Evolutionary conservation across 257 asterid genomes (phyloP).

Genomic region (Scutellaria baicalensis): DNA sequence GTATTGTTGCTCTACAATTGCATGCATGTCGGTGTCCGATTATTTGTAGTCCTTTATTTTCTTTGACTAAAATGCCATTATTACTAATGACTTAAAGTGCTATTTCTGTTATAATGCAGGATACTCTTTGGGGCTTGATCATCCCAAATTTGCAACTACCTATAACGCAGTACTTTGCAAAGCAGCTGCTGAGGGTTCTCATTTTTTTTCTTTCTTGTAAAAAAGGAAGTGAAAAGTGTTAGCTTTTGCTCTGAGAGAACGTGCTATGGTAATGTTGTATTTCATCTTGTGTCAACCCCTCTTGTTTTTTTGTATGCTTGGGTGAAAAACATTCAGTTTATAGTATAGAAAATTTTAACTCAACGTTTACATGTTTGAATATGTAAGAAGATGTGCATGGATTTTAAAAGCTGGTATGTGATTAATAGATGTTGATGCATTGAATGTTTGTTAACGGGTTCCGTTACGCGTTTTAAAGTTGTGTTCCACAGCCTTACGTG

Average conservation of each 20-base stretch:
- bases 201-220: background rate
- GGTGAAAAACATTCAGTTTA: background rate
- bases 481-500: background rate
- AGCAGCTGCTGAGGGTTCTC: constrained; percentile 13
- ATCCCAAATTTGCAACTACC: background rate
- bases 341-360: background rate
- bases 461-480: background rate
- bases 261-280: constrained; percentile 30
- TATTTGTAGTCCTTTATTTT: background rate
- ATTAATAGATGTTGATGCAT: background rate
- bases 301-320: background rate
- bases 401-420: background rate
- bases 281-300: background rate
- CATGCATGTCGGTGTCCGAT: background rate
- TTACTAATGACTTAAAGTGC: background rate
- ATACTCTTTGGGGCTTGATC: background rate
- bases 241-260: background rate
- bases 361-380: background rate
- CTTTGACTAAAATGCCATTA: background rate
- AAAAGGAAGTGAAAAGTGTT: constrained; percentile 1
- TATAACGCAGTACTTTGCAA: background rate
- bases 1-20: background rate
- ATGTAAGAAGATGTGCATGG: background rate
- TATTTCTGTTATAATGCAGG: constrained; percentile 21
- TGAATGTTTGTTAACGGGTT: background rate